Percentiles rank a stretch among this genome's conserved stretches.
Evolutionary conservation across 257 asterid species (phyloP).

Genomic region (Salvia hispanica): DNA sequence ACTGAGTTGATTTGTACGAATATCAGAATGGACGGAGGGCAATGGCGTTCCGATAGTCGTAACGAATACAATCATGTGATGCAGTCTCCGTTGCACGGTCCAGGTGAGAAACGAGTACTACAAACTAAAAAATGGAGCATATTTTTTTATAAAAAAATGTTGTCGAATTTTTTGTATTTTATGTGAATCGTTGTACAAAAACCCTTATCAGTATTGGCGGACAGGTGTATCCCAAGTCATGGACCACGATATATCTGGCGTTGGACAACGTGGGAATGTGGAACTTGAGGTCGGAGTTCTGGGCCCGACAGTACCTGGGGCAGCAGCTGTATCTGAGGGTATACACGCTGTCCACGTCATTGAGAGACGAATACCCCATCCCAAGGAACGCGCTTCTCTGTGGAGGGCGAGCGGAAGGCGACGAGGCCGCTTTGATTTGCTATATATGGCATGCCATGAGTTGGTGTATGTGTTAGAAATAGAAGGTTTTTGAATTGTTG

Average conservation of each 20-base stretch:
- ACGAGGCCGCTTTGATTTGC: constrained; percentile 55
- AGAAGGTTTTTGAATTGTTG: constrained; percentile 27
- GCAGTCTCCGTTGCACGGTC: constrained; percentile 80
- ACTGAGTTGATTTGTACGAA: constrained; percentile 23
- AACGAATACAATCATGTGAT: constrained; percentile 71
- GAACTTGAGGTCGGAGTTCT: constrained; percentile 75
- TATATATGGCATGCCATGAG: neutral
- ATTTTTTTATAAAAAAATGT: too few species aligned
- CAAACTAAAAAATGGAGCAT: too few species aligned
- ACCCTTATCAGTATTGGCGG: too few species aligned
- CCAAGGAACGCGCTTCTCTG: constrained; percentile 87
- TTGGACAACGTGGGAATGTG: constrained; percentile 94
- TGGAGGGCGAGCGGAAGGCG: constrained; percentile 69
- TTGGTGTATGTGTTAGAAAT: neutral
- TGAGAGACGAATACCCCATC: constrained; percentile 82
- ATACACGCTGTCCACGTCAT: constrained; percentile 65
- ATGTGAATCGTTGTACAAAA: too few species aligned
- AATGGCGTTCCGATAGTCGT: constrained; percentile 66
- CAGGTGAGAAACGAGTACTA: constrained; percentile 49
- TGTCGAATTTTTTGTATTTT: too few species aligned
- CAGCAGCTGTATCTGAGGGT: constrained; percentile 78
- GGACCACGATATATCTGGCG: constrained; percentile 72
- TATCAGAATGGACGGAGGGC: constrained; percentile 92
- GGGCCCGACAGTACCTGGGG: constrained; percentile 90
- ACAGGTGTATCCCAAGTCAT: constrained; percentile 83